Percentiles rank a stretch among this genome's conserved stretches.
Conservation (phyloP, 2,329 filamentous ascomycete genomes). For the Chalara sp. region DNA sequence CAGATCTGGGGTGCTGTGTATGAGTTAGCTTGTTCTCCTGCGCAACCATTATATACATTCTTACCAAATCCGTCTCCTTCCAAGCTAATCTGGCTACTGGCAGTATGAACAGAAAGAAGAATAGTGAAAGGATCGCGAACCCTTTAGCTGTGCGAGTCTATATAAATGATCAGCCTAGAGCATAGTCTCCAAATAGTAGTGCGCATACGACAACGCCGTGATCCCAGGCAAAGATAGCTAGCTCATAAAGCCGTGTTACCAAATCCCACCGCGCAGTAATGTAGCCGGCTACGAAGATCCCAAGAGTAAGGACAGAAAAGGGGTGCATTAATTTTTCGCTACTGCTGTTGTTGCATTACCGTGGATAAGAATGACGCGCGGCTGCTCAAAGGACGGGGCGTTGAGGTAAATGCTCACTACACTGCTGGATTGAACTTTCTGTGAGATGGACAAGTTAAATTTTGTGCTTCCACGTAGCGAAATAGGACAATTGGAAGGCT, state of each 20-base stretch:
- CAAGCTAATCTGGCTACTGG: constrained; percentile 79
- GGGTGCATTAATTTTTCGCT: constrained; percentile 69
- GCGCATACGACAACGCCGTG: constrained; percentile 86
- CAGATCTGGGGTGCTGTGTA: constrained; percentile 71
- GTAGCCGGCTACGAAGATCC: constrained; percentile 99
- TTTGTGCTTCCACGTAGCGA: too few species aligned
- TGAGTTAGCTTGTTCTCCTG: constrained; percentile 16
- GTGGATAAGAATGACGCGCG: too few species aligned
- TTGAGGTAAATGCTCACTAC: too few species aligned
- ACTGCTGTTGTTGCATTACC: constrained; percentile 15
- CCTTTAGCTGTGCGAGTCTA: constrained; percentile 82
- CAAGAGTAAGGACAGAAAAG: constrained; percentile 90
- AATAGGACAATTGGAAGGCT: too few species aligned
- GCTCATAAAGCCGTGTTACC: constrained; percentile 91
- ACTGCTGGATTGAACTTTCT: too few species aligned
- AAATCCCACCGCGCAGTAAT: constrained; percentile 99
- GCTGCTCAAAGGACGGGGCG: too few species aligned
- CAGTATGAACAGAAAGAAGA: constrained; percentile 79
- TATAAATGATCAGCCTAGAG: constrained; percentile 8
- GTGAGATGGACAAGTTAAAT: too few species aligned
- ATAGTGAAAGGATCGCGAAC: constrained; percentile 71
- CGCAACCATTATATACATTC: constrained; percentile 22
- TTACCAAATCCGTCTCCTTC: constrained; percentile 72
- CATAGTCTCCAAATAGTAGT: not conserved
- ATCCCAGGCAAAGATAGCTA: constrained; percentile 96